Percentiles rank a stretch among this genome's conserved stretches.
Conservation (phyloP, 495 filamentous ascomycete genomes). For the Elasticomyces elasticus region DNA sequence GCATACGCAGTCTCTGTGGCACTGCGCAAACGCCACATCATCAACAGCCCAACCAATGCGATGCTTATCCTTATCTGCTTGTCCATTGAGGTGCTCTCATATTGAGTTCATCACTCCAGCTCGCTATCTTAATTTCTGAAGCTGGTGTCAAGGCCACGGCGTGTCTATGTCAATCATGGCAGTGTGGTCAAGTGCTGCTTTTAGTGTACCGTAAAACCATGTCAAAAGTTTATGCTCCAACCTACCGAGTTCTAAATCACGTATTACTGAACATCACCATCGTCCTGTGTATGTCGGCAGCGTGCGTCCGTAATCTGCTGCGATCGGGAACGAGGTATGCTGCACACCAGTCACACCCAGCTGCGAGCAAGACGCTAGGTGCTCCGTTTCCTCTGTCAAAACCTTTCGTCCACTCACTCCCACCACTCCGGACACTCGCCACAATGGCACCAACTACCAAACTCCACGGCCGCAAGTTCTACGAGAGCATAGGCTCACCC, state of each 20-base stretch:
- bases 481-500: conserved; percentile 83
- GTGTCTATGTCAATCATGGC: not conserved
- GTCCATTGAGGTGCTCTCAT: too few species aligned
- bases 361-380: conserved; percentile 1
- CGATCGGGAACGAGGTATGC: not conserved
- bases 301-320: not conserved
- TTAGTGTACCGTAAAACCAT: not conserved
- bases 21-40: too few species aligned
- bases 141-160: not conserved
- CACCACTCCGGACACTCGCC: not conserved
- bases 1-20: too few species aligned
- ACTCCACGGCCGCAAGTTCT: conserved; percentile 65
- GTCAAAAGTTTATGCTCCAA: not conserved
- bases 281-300: not conserved
- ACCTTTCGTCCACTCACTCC: not conserved
- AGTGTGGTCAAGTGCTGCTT: not conserved
- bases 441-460: conserved; percentile 7
- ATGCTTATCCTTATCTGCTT: too few species aligned
- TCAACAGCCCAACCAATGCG: too few species aligned
- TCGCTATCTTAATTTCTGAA: not conserved
- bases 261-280: not conserved
- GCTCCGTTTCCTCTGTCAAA: not conserved
- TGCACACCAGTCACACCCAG: not conserved
- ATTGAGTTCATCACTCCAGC: too few species aligned
- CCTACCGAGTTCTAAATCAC: not conserved